A percentile compares a stretch with the other conserved stretches of the same genome.
Conservation (phyloP, 331 rosid species). For the Phaseolus coccineus region DNA sequence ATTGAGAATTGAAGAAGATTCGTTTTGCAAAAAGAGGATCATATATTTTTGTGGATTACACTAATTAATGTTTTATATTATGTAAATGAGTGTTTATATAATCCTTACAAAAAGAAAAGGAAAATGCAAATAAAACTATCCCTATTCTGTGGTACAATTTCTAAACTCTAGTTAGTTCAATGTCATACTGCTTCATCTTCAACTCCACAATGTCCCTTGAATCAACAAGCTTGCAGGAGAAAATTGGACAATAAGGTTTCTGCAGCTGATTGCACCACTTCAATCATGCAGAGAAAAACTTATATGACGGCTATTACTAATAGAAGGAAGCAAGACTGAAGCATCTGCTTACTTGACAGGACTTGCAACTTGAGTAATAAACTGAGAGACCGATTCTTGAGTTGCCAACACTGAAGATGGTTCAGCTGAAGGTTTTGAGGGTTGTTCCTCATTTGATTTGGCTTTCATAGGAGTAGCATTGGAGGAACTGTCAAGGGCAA, state of each 20-base stretch:
- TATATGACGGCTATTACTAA: not conserved
- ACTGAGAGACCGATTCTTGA: slow-evolving; percentile 68
- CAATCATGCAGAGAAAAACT: slow-evolving; percentile 4
- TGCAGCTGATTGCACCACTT: slow-evolving; percentile 2
- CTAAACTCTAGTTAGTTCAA: slow-evolving; percentile 54
- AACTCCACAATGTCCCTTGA: slow-evolving; percentile 86
- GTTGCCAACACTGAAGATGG: slow-evolving; percentile 57
- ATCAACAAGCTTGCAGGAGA: slow-evolving; percentile 75
- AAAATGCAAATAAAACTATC: slow-evolving; percentile 14
- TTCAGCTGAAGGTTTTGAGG: slow-evolving; percentile 39
- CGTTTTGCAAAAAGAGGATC: not conserved
- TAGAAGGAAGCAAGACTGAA: slow-evolving; percentile 23
- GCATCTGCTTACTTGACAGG: slow-evolving; percentile 66
- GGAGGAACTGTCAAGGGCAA: slow-evolving; percentile 61
- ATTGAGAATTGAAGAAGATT: not conserved
- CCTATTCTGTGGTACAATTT: not conserved
- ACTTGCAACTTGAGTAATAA: slow-evolving; percentile 73
- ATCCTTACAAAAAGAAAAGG: not conserved
- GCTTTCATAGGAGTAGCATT: slow-evolving; percentile 49
- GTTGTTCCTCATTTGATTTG: slow-evolving; percentile 52
- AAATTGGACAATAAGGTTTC: slow-evolving; percentile 33
- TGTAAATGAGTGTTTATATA: not conserved
- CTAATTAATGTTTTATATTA: slow-evolving; percentile 9
- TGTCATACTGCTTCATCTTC: slow-evolving; percentile 70
- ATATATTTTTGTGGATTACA: not conserved